A percentile compares a stretch with the other conserved stretches of the same genome.
Evolutionary conservation across 257 asterid species (phyloP).

Genomic region (Craterostigma plantagineum): DNA sequence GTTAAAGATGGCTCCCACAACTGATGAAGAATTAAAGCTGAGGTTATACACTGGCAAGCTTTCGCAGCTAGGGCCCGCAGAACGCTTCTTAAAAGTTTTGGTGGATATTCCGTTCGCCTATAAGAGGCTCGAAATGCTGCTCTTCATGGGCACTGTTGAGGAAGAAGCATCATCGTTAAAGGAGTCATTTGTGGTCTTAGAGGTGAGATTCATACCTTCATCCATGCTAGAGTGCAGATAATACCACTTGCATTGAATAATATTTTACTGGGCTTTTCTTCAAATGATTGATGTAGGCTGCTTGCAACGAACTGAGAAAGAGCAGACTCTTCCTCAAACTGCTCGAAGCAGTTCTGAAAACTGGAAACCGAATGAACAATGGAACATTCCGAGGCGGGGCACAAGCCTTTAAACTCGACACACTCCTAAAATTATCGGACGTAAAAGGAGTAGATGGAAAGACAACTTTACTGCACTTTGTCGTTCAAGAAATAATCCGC

Average conservation of each 20-base stretch:
- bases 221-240: neutral
- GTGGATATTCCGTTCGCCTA: conserved; percentile 55
- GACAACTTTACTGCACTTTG: conserved; percentile 60
- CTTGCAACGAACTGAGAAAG: conserved; percentile 39
- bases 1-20: conserved; percentile 61
- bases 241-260: neutral
- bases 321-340: conserved; percentile 55
- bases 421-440: conserved; percentile 46
- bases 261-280: conserved; percentile 1
- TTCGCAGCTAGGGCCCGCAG: conserved; percentile 43
- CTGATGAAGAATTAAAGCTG: conserved; percentile 53
- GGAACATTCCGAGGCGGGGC: conserved; percentile 72
- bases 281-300: conserved; percentile 31
- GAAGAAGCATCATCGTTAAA: conserved; percentile 27
- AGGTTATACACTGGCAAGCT: conserved; percentile 35
- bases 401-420: conserved; percentile 53
- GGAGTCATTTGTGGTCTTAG: conserved; percentile 31
- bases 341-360: conserved; percentile 64
- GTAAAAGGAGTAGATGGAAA: conserved; percentile 57
- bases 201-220: conserved; percentile 25
- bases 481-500: conserved; percentile 59
- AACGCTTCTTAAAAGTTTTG: conserved; percentile 46
- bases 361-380: conserved; percentile 64
- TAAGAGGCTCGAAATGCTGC: conserved; percentile 45
- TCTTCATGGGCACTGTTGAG: conserved; percentile 42